phyloP scores from a whole-genome alignment of 495 filamentous ascomycete species.

The Penicillium daleae region DNA sequence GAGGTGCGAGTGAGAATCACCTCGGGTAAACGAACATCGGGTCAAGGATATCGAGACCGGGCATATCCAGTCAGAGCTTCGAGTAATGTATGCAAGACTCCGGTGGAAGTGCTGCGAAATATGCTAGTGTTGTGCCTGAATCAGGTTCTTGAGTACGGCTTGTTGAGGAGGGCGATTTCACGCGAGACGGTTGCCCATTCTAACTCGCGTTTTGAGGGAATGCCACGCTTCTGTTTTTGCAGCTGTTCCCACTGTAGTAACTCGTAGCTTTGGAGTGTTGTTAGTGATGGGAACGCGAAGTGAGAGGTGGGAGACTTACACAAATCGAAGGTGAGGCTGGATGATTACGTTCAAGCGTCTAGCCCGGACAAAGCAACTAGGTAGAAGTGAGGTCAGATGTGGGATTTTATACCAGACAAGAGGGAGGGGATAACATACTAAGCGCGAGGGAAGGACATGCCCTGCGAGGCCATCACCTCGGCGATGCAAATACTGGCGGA shows the following conservation, averaged over 20 bases:
- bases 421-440: constrained; percentile 59
- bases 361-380: constrained; percentile 87
- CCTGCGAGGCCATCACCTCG: constrained; percentile 84
- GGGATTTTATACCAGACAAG: neutral
- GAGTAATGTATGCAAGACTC: constrained; percentile 1
- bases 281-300: constrained; percentile 21
- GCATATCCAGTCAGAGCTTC: neutral
- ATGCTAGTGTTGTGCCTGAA: neutral
- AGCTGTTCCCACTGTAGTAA: constrained; percentile 94
- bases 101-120: neutral
- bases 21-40: neutral
- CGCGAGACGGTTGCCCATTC: constrained; percentile 89
- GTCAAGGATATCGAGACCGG: constrained; percentile 4
- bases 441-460: constrained; percentile 85
- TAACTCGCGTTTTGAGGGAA: constrained; percentile 68
- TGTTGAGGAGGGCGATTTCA: constrained; percentile 94
- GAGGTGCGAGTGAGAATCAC: neutral
- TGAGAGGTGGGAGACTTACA: constrained; percentile 40
- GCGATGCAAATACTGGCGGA: constrained; percentile 98
- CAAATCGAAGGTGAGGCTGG: constrained; percentile 70
- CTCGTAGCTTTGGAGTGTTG: constrained; percentile 43
- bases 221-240: constrained; percentile 47
- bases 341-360: constrained; percentile 80
- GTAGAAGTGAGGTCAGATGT: constrained; percentile 15
- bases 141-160: constrained; percentile 69